Evolutionary conservation across 805 yeast genomes (phyloP).

Genomic region (Barnettozyma salicaria): DNA sequence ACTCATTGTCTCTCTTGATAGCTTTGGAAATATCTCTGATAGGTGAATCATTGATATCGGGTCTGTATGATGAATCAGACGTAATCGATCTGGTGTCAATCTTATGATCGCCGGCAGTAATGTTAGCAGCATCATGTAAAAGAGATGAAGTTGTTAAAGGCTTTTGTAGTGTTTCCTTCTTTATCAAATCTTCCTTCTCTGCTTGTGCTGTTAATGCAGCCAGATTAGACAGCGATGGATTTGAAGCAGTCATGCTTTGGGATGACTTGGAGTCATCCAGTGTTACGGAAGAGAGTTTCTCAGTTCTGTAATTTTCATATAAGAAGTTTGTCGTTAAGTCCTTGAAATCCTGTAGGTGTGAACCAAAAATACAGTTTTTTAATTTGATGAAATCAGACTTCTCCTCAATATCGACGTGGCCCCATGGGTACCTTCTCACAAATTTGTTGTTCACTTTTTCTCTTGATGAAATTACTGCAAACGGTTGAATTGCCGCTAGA

Average conservation of each 20-base stretch:
- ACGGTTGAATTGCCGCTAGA: slow-evolving; percentile 63
- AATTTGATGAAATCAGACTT: slow-evolving; percentile 50
- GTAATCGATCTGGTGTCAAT: slow-evolving; percentile 4
- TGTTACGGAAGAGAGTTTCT: slow-evolving; percentile 58
- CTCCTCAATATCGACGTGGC: slow-evolving; percentile 45
- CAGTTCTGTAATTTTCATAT: slow-evolving; percentile 77
- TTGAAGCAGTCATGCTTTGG: slow-evolving; percentile 15
- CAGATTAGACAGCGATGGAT: slow-evolving; percentile 58
- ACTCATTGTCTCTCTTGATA: slow-evolving; percentile 34
- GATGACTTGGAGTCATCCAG: slow-evolving; percentile 8
- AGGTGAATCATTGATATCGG: slow-evolving; percentile 29
- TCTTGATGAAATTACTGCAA: slow-evolving; percentile 66
- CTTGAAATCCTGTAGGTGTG: slow-evolving; percentile 78
- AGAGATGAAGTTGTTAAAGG: slow-evolving; percentile 7
- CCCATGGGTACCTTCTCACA: slow-evolving; percentile 77
- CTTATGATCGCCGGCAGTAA: slow-evolving; percentile 1
- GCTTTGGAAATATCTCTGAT: slow-evolving; percentile 32
- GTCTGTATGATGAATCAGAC: slow-evolving; percentile 11
- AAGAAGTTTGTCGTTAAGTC: slow-evolving; percentile 72
- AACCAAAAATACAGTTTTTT: slow-evolving; percentile 68
- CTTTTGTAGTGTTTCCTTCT: slow-evolving; percentile 6
- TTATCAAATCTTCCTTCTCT: slow-evolving; percentile 1
- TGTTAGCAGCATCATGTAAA: slow-evolving; percentile 4
- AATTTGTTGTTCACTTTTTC: slow-evolving; percentile 45
- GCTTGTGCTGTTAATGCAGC: slow-evolving; percentile 38